Evolutionary conservation across 169 alveolate genomes (phyloP).

Genomic region (Eimeria zaria): DNA sequence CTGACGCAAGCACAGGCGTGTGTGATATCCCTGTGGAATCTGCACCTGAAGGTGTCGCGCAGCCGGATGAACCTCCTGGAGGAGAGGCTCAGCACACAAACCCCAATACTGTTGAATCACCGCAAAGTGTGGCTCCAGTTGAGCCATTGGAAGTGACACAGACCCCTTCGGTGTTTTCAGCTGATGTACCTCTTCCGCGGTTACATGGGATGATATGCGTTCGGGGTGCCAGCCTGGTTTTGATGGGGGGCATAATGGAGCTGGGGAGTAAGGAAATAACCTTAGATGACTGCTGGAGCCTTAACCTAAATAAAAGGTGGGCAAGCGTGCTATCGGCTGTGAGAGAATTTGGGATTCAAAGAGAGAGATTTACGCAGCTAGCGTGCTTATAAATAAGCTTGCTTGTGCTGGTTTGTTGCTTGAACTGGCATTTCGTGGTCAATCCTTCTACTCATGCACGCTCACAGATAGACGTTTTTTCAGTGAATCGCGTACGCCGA

Average conservation of each 20-base stretch:
- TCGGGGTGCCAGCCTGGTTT: constrained; percentile 85
- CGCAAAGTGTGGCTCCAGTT: not conserved
- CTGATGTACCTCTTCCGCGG: constrained; percentile 87
- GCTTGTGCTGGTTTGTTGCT: not conserved
- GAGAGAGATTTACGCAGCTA: not conserved
- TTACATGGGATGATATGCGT: constrained; percentile 89
- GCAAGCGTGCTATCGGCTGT: not conserved
- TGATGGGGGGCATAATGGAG: constrained; percentile 92
- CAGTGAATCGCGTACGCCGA: not conserved
- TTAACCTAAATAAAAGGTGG: constrained; percentile 88
- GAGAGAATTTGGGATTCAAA: not conserved
- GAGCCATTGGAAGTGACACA: not conserved
- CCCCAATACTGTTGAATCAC: not conserved
- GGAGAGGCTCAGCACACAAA: not conserved
- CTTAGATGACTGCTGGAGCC: constrained; percentile 91
- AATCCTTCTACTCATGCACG: not conserved
- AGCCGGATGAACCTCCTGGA: not conserved
- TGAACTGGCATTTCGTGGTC: not conserved
- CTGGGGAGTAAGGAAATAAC: constrained; percentile 89
- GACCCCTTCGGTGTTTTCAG: constrained; percentile 25
- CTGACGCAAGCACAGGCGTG: constrained; percentile 16
- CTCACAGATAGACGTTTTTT: not conserved
- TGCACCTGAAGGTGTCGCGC: not conserved
- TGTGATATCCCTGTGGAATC: not conserved
- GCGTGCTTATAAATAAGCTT: too few species aligned